Evolutionary conservation across 2,329 filamentous ascomycete genomes (phyloP).

Genomic region (Cercospora sp.): DNA sequence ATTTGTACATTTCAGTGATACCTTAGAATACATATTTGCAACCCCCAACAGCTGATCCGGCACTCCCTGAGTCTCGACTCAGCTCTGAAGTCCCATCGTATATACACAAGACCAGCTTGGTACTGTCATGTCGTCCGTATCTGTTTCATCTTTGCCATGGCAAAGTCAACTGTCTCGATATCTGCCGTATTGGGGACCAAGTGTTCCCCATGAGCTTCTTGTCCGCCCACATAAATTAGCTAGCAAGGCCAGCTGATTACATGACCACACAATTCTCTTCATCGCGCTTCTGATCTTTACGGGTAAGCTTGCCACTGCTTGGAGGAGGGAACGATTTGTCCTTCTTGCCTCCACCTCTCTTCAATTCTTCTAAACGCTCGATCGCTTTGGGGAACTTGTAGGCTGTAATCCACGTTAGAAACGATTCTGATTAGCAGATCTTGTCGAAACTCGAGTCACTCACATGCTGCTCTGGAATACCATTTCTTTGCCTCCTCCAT

Average conservation of each 20-base stretch:
- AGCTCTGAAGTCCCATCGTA: too few species aligned
- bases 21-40: too few species aligned
- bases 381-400: slow-evolving; percentile 94
- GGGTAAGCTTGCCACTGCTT: slow-evolving; percentile 73
- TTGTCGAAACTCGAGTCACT: slow-evolving; percentile 46
- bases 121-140: too few species aligned
- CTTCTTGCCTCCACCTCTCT: slow-evolving; percentile 68
- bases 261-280: slow-evolving; percentile 87
- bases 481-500: slow-evolving; percentile 94
- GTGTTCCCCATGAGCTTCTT: neutral
- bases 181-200: neutral
- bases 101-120: too few species aligned
- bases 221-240: neutral
- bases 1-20: too few species aligned
- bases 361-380: slow-evolving; percentile 88
- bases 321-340: slow-evolving; percentile 30
- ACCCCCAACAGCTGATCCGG: too few species aligned
- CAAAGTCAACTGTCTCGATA: neutral
- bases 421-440: neutral
- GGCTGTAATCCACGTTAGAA: slow-evolving; percentile 53
- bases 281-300: slow-evolving; percentile 79
- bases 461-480: slow-evolving; percentile 97
- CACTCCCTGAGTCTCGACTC: too few species aligned
- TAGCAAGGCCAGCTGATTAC: slow-evolving; percentile 47
- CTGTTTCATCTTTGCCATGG: too few species aligned